Percentiles rank a stretch among this genome's conserved stretches.
Evolutionary conservation across 23 red algal species (phyloP).

Genomic region (Gracilaria domingensis): DNA sequence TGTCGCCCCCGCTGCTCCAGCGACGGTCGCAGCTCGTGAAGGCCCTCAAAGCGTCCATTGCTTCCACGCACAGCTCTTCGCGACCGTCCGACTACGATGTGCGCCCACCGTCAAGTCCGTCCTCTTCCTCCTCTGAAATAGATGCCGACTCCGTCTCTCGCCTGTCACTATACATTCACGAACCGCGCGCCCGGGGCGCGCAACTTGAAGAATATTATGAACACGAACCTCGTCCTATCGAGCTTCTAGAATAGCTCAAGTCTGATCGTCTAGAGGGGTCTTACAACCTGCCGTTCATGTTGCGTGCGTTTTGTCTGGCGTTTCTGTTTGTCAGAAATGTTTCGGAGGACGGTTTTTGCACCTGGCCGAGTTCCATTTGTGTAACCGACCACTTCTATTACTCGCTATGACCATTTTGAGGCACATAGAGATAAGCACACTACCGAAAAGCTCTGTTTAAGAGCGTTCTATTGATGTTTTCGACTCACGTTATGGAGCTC

Average conservation of each 20-base stretch:
- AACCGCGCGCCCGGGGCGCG: slow-evolving; percentile 36
- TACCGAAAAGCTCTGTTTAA: no score
- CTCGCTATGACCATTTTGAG: no score
- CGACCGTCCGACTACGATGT: background rate
- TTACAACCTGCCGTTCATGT: slow-evolving; percentile 86
- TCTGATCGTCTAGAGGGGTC: slow-evolving; percentile 81
- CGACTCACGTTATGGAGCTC: no score
- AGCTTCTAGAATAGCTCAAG: slow-evolving; percentile 83
- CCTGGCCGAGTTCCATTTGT: slow-evolving; percentile 48
- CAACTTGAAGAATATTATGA: slow-evolving; percentile 63
- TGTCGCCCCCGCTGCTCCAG: background rate
- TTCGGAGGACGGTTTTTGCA: slow-evolving; percentile 69
- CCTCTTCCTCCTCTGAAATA: slow-evolving; percentile 31
- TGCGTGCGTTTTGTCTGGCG: slow-evolving; percentile 82
- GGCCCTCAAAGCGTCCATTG: background rate
- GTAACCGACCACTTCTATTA: no score
- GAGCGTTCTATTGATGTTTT: no score
- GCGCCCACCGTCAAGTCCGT: slow-evolving; percentile 9
- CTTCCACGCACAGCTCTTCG: background rate
- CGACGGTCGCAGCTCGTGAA: slow-evolving; percentile 16
- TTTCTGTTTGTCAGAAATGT: slow-evolving; percentile 80
- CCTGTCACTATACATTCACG: slow-evolving; percentile 52
- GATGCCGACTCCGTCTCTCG: slow-evolving; percentile 40
- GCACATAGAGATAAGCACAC: no score
- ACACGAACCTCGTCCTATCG: slow-evolving; percentile 41